phyloP scores from a whole-genome alignment of 495 filamentous ascomycete species.

The Penicillium pancosmium region DNA sequence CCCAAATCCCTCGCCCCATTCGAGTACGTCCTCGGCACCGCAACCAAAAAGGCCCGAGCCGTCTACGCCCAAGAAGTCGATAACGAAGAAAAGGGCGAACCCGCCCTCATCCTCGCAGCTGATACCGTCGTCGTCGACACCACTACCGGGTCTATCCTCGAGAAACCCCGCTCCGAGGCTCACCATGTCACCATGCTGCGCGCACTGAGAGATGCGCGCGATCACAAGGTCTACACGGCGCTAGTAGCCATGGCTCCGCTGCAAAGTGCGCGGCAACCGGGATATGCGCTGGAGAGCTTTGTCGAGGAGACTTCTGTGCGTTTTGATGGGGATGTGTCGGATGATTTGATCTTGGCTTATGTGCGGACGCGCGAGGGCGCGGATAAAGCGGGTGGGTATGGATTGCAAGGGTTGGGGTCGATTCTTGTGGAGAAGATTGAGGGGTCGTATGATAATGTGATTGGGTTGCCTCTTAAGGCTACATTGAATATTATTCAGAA shows the following conservation, averaged over 20 bases:
- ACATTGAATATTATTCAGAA: conserved; percentile 84
- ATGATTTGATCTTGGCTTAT: conserved; percentile 85
- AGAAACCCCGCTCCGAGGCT: conserved; percentile 82
- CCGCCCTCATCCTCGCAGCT: conserved; percentile 83
- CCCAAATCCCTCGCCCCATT: conserved; percentile 79
- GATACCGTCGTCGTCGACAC: conserved; percentile 85
- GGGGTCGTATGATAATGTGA: conserved; percentile 90
- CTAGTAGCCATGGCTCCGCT: conserved; percentile 80
- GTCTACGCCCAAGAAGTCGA: conserved; percentile 74
- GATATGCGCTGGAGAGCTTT: conserved; percentile 77
- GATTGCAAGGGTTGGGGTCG: conserved; percentile 84
- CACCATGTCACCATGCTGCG: conserved; percentile 83
- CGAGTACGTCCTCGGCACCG: conserved; percentile 89
- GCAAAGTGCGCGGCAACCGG: conserved; percentile 73
- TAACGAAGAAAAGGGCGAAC: conserved; percentile 64
- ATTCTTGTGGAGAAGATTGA: conserved; percentile 86
- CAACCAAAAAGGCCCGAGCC: conserved; percentile 73
- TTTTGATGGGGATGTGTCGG: conserved; percentile 73
- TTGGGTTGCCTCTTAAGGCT: conserved; percentile 86
- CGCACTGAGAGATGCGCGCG: conserved; percentile 68
- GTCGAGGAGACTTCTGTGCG: conserved; percentile 87
- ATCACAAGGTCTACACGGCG: conserved; percentile 82
- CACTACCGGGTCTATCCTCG: conserved; percentile 67
- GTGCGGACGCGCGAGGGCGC: conserved; percentile 88
- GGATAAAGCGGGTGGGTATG: conserved; percentile 97